Conservation (phyloP, 768 basidiomycete species). For the Zangia roseola region DNA sequence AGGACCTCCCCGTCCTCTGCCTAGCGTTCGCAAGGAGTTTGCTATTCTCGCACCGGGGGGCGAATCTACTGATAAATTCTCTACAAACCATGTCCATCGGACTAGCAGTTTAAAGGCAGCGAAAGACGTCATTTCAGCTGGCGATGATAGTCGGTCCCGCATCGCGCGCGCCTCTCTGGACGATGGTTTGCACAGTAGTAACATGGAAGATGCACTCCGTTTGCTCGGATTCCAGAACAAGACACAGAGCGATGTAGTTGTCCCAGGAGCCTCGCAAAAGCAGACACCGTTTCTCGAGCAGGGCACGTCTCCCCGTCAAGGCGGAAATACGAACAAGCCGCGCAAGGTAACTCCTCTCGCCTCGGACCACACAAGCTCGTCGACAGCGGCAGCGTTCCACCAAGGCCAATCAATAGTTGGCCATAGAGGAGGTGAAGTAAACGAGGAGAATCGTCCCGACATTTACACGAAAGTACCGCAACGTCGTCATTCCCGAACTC, state of each 20-base stretch:
- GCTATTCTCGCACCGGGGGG: not conserved
- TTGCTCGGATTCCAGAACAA: not conserved
- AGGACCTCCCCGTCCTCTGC: not conserved
- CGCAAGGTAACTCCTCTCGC: constrained; percentile 13
- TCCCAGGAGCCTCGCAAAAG: not conserved
- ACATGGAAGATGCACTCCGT: not conserved
- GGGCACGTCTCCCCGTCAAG: not conserved
- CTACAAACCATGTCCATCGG: not conserved
- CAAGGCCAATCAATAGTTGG: not conserved
- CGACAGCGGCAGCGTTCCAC: not conserved
- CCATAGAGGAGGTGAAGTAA: not conserved
- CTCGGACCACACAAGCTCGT: not conserved
- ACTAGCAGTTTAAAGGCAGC: not conserved
- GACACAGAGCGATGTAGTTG: not conserved
- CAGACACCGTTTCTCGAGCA: not conserved
- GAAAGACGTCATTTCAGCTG: not conserved
- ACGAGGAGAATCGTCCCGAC: constrained; percentile 4
- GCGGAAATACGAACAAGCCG: not conserved
- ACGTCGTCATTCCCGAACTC: constrained; percentile 11
- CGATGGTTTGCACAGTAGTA: not conserved
- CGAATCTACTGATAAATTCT: not conserved
- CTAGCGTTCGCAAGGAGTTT: constrained; percentile 1
- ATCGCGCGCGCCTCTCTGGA: constrained; percentile 1
- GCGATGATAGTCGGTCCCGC: not conserved
- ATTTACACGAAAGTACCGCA: constrained; percentile 19